Percentiles rank a stretch among this genome's conserved stretches.
Conservation (phyloP, 2,329 filamentous ascomycete species). For the Ceratocystis variospora region DNA sequence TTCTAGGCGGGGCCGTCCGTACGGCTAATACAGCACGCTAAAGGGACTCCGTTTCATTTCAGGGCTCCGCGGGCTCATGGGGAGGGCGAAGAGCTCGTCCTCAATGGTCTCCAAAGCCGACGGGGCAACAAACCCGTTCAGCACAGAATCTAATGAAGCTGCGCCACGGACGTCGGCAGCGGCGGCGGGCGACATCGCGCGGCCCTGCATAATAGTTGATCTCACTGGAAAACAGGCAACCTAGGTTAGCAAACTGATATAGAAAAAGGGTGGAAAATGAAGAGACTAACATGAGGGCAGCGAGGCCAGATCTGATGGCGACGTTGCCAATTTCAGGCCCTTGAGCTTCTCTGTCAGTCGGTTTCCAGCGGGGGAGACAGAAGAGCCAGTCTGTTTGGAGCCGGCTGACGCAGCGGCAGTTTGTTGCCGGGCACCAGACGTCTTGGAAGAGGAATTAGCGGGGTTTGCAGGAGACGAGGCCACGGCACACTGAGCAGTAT, state of each 20-base stretch:
- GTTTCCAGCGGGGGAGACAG: background rate
- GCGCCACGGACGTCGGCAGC: slow-evolving; percentile 12
- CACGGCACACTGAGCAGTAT: background rate
- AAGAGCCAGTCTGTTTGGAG: background rate
- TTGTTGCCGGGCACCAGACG: background rate
- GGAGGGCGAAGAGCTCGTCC: slow-evolving; percentile 76
- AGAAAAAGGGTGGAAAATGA: background rate
- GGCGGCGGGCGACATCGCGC: slow-evolving; percentile 15
- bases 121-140: slow-evolving; percentile 10
- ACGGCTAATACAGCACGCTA: slow-evolving; percentile 32
- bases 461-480: background rate
- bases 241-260: background rate
- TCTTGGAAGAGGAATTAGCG: background rate
- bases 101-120: slow-evolving; percentile 33
- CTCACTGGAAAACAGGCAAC: slow-evolving; percentile 6
- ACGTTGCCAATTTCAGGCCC: slow-evolving; percentile 18
- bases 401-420: background rate
- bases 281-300: slow-evolving; percentile 15
- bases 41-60: slow-evolving; percentile 80
- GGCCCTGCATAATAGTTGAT: slow-evolving; percentile 19
- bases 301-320: slow-evolving; percentile 17
- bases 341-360: slow-evolving; percentile 18
- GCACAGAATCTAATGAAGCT: slow-evolving; percentile 14
- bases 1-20: background rate
- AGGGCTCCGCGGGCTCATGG: slow-evolving; percentile 72